Evolutionary conservation across 768 basidiomycete genomes (phyloP).

Genomic region (Lactifluus subvellereus): DNA sequence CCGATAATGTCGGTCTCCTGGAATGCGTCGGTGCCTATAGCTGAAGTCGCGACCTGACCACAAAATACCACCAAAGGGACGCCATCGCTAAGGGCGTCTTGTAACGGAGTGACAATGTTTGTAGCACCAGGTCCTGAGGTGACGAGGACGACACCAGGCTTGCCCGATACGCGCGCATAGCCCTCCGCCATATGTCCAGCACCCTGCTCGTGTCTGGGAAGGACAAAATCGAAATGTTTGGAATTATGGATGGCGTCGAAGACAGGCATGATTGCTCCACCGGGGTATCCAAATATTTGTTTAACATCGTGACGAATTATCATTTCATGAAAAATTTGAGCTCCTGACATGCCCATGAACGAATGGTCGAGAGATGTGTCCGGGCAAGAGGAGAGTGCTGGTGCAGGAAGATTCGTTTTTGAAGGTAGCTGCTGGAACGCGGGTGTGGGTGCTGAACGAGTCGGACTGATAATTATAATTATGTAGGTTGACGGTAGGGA

Average conservation of each 20-base stretch:
- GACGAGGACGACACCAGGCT: conserved; percentile 95
- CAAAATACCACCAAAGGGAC: conserved; percentile 92
- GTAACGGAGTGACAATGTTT: conserved; percentile 96
- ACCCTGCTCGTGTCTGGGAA: conserved; percentile 96
- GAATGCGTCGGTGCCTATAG: conserved; percentile 98
- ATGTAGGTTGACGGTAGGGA: background rate
- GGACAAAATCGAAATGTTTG: conserved; percentile 87
- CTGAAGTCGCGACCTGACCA: conserved; percentile 98
- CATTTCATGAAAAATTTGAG: conserved; percentile 99
- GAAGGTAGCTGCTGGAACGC: conserved; percentile 45
- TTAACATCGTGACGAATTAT: conserved; percentile 96
- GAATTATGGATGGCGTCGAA: conserved; percentile 99
- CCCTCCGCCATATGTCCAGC: conserved; percentile 99
- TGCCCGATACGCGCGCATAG: conserved; percentile 92
- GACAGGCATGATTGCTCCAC: conserved; percentile 96
- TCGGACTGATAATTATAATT: conserved; percentile 32
- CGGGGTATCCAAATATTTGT: conserved; percentile 96
- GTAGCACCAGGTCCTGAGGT: conserved; percentile 98
- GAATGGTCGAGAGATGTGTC: conserved; percentile 64
- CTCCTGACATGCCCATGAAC: conserved; percentile 92
- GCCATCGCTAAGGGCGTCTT: conserved; percentile 93
- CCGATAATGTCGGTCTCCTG: conserved; percentile 97
- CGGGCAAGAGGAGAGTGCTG: conserved; percentile 34
- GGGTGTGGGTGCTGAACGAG: conserved; percentile 54
- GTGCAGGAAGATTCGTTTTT: conserved; percentile 35